These are phyloP conservation scores for Neurospora pannonica DNA, from an alignment of 495 filamentous ascomycete genomes.

Conservation along the genomic window DNA sequence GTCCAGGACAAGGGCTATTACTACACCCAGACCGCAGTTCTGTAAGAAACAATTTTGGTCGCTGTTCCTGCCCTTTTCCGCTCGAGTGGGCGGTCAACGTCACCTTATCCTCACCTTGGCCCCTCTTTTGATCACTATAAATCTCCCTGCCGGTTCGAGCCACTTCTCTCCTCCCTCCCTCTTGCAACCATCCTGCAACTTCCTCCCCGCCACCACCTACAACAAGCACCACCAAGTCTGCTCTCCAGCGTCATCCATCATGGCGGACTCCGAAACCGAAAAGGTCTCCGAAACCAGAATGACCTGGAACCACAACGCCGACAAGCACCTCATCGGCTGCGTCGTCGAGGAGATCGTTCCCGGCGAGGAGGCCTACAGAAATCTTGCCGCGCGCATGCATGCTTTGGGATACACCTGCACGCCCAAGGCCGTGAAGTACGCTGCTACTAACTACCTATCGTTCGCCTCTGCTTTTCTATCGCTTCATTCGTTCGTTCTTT, in stretches of 20 bases:
- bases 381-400: slow-evolving; percentile 13
- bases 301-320: slow-evolving; percentile 21
- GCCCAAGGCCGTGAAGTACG: slow-evolving; percentile 23
- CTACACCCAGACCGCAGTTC: slow-evolving; percentile 19
- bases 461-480: not conserved
- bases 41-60: slow-evolving; percentile 13
- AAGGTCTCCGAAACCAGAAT: slow-evolving; percentile 6
- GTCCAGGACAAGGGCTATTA: slow-evolving; percentile 15
- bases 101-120: not conserved
- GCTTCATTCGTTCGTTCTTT: not conserved
- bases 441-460: not conserved
- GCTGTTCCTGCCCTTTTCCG: not conserved
- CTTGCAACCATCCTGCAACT: not conserved
- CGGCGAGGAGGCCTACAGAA: slow-evolving; percentile 9
- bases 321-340: slow-evolving; percentile 16
- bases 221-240: not conserved
- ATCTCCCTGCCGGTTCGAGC: not conserved
- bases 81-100: not conserved
- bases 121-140: not conserved
- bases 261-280: not conserved
- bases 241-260: not conserved
- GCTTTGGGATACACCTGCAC: slow-evolving; percentile 14
- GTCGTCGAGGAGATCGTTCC: slow-evolving; percentile 12
- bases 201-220: not conserved
- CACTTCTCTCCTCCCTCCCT: not conserved